Evolutionary conservation across 2,329 filamentous ascomycete genomes (phyloP).

Genomic region (Cadophora sp.): DNA sequence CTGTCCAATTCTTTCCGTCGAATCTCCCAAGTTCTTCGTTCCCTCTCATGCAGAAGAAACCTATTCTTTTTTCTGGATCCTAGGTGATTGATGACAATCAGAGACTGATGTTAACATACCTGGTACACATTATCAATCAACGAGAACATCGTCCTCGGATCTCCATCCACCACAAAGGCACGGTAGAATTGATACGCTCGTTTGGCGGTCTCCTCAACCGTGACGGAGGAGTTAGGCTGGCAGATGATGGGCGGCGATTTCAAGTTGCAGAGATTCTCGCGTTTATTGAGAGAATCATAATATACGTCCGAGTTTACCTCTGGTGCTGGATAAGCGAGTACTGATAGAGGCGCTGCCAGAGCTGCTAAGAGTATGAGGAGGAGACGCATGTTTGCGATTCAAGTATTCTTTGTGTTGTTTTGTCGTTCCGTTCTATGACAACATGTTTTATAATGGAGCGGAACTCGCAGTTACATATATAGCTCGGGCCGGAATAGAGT

Average conservation of each 20-base stretch:
- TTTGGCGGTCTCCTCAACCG: constrained; percentile 24
- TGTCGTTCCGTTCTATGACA: background rate
- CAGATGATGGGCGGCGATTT: constrained; percentile 28
- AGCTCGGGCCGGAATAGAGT: background rate
- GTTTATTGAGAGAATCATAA: constrained; percentile 15
- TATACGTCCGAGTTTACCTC: constrained; percentile 2
- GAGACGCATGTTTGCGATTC: constrained; percentile 28
- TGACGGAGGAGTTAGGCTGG: constrained; percentile 28
- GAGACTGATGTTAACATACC: constrained; percentile 8
- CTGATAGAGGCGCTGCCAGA: constrained; percentile 20
- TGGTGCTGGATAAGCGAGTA: constrained; percentile 20
- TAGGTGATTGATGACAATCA: background rate
- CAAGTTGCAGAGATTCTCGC: constrained; percentile 31
- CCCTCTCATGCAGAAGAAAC: background rate
- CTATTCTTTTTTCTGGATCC: background rate
- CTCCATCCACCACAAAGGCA: constrained; percentile 32
- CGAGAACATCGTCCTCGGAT: constrained; percentile 33
- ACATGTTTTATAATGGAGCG: background rate
- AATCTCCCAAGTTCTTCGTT: background rate
- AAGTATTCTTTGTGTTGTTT: background rate
- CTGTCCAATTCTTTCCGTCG: background rate
- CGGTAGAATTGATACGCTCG: constrained; percentile 32
- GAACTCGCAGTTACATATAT: background rate
- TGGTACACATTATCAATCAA: constrained; percentile 30
- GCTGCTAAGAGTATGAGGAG: constrained; percentile 19